Conservation (phyloP, 148 eudicot genomes). For the Rheum nobile region DNA sequence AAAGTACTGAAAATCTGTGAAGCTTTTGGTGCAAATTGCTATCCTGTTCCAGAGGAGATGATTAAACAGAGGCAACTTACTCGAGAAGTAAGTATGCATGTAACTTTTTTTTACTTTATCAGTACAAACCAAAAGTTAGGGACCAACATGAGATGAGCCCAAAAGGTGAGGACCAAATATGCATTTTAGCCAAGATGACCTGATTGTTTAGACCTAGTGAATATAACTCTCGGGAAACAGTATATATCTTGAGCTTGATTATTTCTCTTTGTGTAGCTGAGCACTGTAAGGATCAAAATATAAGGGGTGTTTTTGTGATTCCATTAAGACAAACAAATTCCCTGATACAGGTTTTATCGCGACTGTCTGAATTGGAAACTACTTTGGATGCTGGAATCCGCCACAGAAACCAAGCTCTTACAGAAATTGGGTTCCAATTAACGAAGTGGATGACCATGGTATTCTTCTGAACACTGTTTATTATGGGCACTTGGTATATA, state of each 20-base stretch:
- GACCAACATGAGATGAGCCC: background rate
- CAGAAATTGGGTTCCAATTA: conserved; percentile 63
- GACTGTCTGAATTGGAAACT: conserved; percentile 84
- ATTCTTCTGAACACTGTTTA: conserved; percentile 8
- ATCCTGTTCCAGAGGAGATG: conserved; percentile 87
- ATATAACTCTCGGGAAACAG: background rate
- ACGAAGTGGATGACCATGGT: conserved; percentile 83
- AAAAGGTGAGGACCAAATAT: background rate
- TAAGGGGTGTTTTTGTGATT: background rate
- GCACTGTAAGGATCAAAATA: background rate
- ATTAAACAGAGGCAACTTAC: conserved; percentile 73
- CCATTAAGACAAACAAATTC: background rate
- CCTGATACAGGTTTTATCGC: conserved; percentile 73
- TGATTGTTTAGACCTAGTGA: background rate
- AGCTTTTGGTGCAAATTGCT: conserved; percentile 98
- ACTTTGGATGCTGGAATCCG: conserved; percentile 90
- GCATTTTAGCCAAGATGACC: background rate
- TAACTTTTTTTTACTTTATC: background rate
- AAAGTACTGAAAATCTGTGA: conserved; percentile 97
- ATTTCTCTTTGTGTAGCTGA: background rate
- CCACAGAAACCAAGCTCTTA: conserved; percentile 69
- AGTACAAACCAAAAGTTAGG: background rate
- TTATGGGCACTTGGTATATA: background rate
- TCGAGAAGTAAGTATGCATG: conserved; percentile 53
- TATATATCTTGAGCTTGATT: background rate